phyloP scores from a whole-genome alignment of 495 filamentous ascomycete species.

The Margaritispora aquatica region DNA sequence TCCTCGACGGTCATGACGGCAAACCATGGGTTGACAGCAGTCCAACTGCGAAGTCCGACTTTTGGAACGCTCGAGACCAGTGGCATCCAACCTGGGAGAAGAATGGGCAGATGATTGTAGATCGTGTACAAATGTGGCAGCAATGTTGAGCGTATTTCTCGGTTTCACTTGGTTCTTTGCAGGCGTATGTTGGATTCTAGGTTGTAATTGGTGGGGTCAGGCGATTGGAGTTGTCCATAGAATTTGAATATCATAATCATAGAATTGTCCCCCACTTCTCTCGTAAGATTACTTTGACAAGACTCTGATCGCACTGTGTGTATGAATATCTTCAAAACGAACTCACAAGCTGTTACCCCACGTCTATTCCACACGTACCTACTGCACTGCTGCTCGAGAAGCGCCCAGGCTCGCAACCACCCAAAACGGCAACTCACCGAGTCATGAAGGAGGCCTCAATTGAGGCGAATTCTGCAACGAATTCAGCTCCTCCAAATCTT shows the following conservation, averaged over 20 bases:
- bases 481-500: neutral
- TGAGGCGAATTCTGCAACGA: neutral
- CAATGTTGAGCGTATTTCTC: neutral
- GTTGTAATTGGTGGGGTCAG: neutral
- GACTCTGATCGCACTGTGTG: too few species aligned
- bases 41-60: slow-evolving; percentile 39
- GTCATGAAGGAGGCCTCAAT: neutral
- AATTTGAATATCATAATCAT: neutral
- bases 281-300: too few species aligned
- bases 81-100: slow-evolving; percentile 59
- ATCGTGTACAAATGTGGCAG: slow-evolving; percentile 7
- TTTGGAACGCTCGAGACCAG: slow-evolving; percentile 47
- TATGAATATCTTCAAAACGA: too few species aligned
- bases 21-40: slow-evolving; percentile 62
- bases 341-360: too few species aligned
- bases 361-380: too few species aligned
- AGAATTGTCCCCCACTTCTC: neutral
- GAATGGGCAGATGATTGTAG: slow-evolving; percentile 9
- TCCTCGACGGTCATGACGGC: slow-evolving; percentile 32
- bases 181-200: neutral
- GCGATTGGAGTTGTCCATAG: neutral
- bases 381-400: too few species aligned
- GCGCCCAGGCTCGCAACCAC: neutral
- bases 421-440: too few species aligned
- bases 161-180: neutral